Base-by-base conservation (phyloP, 352 stramenopile genomes). In the Lagenidium giganteum region DNA sequence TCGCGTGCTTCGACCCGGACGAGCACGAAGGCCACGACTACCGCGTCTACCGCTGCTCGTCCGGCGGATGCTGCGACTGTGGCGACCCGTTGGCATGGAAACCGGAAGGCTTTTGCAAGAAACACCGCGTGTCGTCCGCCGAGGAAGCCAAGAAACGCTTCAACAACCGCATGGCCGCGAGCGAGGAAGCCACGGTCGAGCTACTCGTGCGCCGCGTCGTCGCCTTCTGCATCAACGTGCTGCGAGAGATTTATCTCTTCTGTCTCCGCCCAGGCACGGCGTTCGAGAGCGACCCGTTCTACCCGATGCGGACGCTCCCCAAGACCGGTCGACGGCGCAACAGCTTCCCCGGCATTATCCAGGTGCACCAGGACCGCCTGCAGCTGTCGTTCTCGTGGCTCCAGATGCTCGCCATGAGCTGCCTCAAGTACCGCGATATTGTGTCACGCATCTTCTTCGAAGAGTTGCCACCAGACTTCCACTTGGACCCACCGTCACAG, bases 1-100 rank as follows among this genome's bases (percentile, higher is more conserved):
- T 93, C 31, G 57, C 54, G 1, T 93, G 80, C 47, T 93, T 93
- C 41, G 73, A 93, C 48, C 75, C 77, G 2, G 64, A 76, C 3
- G 70, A 90, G 38, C 80, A 93, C 43, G 70, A 87, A 46, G 75
- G 75, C 13, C 80, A 93, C 48, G 80, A 93, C 54, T 93, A 75
- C 42, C 61, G 80, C 36, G 79, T 93, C 4, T 93, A 93, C 34
- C 70, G 77, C 4, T 93, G 80, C 48, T 83, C 76, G 0, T 90
- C 77, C 2, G 80, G 80, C 2, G 80, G 80, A 14, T 93, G 80
- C 45, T 93, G 80, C 20, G 80, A 93, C 61, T 93, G 80, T 42
- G 80, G 80, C 16, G 80, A 93, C 47, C 71, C 78, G 3, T 42
- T 93, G 20, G 80, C 80, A 9, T 93, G 80, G 80, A 81, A 77